phyloP scores from a whole-genome alignment of 208 protist genomes.

The Trichomonas gallinae region DNA sequence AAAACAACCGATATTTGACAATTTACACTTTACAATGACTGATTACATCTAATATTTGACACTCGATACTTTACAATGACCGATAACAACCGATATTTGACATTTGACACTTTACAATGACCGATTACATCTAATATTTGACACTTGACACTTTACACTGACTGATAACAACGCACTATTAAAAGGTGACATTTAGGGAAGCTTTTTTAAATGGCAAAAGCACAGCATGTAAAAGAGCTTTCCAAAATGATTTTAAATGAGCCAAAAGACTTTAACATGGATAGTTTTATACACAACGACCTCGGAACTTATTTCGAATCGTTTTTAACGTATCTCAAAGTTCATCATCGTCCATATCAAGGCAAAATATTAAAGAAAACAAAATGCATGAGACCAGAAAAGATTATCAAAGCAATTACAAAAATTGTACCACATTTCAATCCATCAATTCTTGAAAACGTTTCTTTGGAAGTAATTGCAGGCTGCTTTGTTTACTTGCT shows the following conservation, averaged over 20 bases:
- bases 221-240: neutral
- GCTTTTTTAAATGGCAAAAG: neutral
- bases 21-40: too few relatives aligned
- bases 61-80: too few relatives aligned
- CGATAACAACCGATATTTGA: too few relatives aligned
- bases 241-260: neutral
- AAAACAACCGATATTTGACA: too few relatives aligned
- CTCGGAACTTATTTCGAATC: neutral
- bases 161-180: too few relatives aligned
- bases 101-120: too few relatives aligned
- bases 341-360: neutral
- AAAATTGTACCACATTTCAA: neutral
- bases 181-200: too few relatives aligned
- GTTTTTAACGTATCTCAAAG: neutral
- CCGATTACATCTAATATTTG: too few relatives aligned
- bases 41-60: too few relatives aligned
- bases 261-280: neutral
- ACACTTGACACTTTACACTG: too few relatives aligned
- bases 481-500: neutral
- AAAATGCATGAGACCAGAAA: neutral
- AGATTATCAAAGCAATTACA: neutral
- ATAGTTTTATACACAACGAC: neutral
- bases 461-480: neutral
- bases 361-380: neutral
- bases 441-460: neutral